Evolutionary conservation across 306 rosid genomes (phyloP), one percentile per base, ranked within the genome.

Genomic region (Castanea sativa): DNA sequence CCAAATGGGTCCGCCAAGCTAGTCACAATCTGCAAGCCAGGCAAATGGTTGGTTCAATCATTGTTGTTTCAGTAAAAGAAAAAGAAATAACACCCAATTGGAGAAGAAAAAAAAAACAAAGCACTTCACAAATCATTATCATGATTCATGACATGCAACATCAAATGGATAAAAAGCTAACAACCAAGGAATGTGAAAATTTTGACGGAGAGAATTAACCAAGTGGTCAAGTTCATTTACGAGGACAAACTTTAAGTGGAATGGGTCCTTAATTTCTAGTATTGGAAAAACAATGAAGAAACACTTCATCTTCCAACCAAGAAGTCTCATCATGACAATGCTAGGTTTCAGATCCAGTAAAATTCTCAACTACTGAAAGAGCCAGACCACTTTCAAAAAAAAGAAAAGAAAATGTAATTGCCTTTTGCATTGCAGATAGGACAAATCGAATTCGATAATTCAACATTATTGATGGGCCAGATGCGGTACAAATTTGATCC

Each of bases 1-100:
- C 25, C 10, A 49, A 57, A 76, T 85, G 88, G 80, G 76, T 71
- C 86, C 76, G 64, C 57, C 73, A n/a, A 71, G 78, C 74, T 63
- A 41, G 81, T 79, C 81, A 41, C 78, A 71, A 75, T 83, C 81
- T 45, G 13, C 76, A 55, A 63, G 53, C 81, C 10, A 20, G 73
- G 45, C 65, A 73, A 76, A 58, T 76, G 74, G 65, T 77, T 20
- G 71, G 59, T 71, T 83, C 87, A 80, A 88, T 83, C 85, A 88
- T 79, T 79, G 75, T 21, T 61, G 65, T 69, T 65, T 52, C 65
- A 71, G 69, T 57, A 69, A 65, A 60, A 80, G 58, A 70, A 41
- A 70, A 15, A 76, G 51, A 52, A n/a, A n/a, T 14, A 71, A 32
- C 55, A 60, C 18, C 69, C 4, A 74, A 7, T 45, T 4, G 41